Percentiles rank a stretch among this genome's conserved stretches.
Conservation (phyloP, 805 yeast genomes). For the Brettanomyces bruxellensis region DNA sequence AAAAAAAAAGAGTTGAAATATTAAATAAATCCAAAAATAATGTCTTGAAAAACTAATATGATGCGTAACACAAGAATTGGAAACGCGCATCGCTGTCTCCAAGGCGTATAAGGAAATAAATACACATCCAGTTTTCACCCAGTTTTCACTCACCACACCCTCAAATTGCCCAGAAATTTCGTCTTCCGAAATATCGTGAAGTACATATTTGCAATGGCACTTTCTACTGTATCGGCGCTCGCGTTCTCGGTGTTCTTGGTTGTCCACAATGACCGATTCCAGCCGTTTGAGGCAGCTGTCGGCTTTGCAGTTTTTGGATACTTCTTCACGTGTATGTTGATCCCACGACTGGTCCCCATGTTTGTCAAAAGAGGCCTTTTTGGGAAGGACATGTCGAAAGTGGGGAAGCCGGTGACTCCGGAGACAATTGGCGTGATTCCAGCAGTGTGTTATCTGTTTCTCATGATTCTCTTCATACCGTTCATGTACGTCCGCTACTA, state of each 20-base stretch:
- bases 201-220: too few relatives aligned
- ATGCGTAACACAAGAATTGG: too few relatives aligned
- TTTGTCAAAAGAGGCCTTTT: slow-evolving; percentile 73
- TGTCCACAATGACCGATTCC: slow-evolving; percentile 9
- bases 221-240: not conserved
- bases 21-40: too few relatives aligned
- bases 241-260: slow-evolving; percentile 7
- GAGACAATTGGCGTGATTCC: slow-evolving; percentile 91
- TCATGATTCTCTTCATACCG: slow-evolving; percentile 82
- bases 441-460: slow-evolving; percentile 69
- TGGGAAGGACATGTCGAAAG: slow-evolving; percentile 79
- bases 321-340: slow-evolving; percentile 44
- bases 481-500: slow-evolving; percentile 73
- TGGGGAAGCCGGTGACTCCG: slow-evolving; percentile 66
- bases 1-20: too few relatives aligned
- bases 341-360: slow-evolving; percentile 59
- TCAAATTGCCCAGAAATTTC: too few relatives aligned
- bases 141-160: too few relatives aligned
- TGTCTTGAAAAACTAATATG: too few relatives aligned
- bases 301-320: slow-evolving; percentile 68
- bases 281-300: slow-evolving; percentile 49
- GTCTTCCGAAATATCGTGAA: too few relatives aligned
- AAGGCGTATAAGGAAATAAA: too few relatives aligned
- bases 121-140: too few relatives aligned
- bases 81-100: too few relatives aligned